Conservation (phyloP, 2,329 filamentous ascomycete genomes). For the Pseudocercospora macadamiae region DNA sequence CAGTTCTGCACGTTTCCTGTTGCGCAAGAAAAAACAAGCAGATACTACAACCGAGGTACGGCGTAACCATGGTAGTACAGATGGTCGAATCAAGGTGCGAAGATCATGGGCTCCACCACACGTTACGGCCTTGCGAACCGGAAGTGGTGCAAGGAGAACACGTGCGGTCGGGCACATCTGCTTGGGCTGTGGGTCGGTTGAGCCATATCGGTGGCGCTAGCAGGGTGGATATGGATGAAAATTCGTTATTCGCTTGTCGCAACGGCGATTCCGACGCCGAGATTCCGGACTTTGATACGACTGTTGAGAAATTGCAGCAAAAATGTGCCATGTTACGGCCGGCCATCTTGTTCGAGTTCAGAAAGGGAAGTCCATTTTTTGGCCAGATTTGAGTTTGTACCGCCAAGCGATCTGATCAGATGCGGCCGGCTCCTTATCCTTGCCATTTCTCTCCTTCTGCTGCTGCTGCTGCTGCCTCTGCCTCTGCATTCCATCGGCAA, state of each 20-base stretch:
- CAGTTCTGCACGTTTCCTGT: neutral
- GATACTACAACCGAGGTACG: conserved; percentile 3
- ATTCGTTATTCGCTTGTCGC: neutral
- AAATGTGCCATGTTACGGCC: too few species aligned
- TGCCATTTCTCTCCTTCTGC: too few species aligned
- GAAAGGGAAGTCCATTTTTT: too few species aligned
- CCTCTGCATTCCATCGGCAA: too few species aligned
- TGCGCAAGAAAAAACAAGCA: neutral
- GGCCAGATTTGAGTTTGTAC: too few species aligned
- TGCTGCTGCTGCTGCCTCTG: too few species aligned
- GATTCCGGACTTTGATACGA: too few species aligned
- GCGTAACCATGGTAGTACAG: neutral
- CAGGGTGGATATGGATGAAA: conserved; percentile 6
- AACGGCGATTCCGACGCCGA: neutral
- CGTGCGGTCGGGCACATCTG: conserved; percentile 2
- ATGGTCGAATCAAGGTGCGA: neutral
- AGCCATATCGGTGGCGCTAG: conserved; percentile 7
- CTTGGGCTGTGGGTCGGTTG: neutral
- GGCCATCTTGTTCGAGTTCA: too few species aligned
- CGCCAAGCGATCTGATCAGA: too few species aligned
- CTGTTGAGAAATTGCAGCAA: too few species aligned
- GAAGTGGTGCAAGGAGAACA: neutral
- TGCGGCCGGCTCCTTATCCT: too few species aligned
- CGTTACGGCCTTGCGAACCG: neutral
- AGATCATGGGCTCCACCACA: neutral